phyloP scores from a whole-genome alignment of 345 rosid species.

The Acer yangbiense region DNA sequence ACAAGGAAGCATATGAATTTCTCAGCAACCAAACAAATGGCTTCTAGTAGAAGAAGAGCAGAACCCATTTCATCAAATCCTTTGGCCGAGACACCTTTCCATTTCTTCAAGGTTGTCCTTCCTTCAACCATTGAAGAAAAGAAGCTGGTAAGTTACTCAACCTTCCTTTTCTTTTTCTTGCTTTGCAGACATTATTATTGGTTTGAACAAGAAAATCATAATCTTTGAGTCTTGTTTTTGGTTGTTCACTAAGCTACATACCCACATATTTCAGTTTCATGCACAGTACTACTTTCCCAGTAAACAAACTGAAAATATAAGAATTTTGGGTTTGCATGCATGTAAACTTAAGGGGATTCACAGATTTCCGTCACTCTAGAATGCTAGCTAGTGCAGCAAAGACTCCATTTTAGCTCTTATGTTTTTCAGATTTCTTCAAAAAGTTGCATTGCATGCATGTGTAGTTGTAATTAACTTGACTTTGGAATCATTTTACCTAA shows the following conservation, averaged over 20 bases:
- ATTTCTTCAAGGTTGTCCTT: conserved; percentile 11
- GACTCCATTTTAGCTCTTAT: background rate
- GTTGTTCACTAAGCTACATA: too few relatives aligned
- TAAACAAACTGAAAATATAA: background rate
- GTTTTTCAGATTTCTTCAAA: background rate
- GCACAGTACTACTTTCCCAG: background rate
- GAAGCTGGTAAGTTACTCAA: background rate
- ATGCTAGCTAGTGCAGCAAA: background rate
- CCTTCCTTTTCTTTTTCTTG: background rate
- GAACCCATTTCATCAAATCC: background rate
- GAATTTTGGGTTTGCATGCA: background rate
- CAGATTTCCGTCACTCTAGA: background rate
- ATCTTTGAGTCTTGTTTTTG: background rate
- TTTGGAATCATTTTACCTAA: too few relatives aligned
- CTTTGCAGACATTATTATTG: background rate
- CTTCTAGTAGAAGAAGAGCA: background rate
- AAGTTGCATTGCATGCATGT: too few relatives aligned
- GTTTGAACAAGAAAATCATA: background rate
- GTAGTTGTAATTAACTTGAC: background rate
- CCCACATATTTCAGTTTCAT: background rate
- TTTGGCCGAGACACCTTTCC: background rate
- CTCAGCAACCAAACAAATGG: background rate
- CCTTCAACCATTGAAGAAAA: background rate
- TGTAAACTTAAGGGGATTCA: background rate
- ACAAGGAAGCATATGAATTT: too few relatives aligned